Evolutionary conservation across 2,329 filamentous ascomycete species (phyloP).

Genomic region (Penicillium sp.): DNA sequence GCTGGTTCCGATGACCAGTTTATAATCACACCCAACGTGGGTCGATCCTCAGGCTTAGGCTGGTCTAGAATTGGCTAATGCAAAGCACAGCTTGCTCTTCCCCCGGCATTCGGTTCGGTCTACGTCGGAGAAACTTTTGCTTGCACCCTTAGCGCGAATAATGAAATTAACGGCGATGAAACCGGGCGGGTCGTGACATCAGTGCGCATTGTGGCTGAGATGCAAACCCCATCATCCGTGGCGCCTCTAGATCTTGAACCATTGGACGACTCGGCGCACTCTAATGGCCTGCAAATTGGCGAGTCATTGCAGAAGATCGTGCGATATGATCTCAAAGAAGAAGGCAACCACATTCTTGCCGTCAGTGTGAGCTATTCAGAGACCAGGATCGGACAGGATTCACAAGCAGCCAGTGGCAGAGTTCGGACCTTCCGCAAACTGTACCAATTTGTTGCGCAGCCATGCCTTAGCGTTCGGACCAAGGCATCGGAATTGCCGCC

Average conservation of each 20-base stretch:
- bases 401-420: slow-evolving; percentile 56
- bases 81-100: slow-evolving; percentile 66
- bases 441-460: slow-evolving; percentile 94
- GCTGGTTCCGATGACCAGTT: slow-evolving; percentile 51
- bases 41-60: slow-evolving; percentile 7
- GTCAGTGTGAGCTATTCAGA: slow-evolving; percentile 96
- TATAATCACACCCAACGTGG: slow-evolving; percentile 56
- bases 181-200: slow-evolving; percentile 61
- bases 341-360: slow-evolving; percentile 88
- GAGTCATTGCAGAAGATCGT: slow-evolving; percentile 79
- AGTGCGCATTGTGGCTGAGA: slow-evolving; percentile 83
- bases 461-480: slow-evolving; percentile 84
- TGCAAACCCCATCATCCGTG: slow-evolving; percentile 84
- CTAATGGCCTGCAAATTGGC: slow-evolving; percentile 44
- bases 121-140: slow-evolving; percentile 95
- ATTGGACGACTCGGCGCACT: slow-evolving; percentile 49
- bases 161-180: slow-evolving; percentile 60
- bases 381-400: slow-evolving; percentile 56
- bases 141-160: slow-evolving; percentile 94
- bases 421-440: slow-evolving; percentile 89
- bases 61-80: slow-evolving; percentile 12
- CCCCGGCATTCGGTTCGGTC: slow-evolving; percentile 86
- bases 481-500: slow-evolving; percentile 70
- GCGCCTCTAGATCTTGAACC: slow-evolving; percentile 60
- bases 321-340: slow-evolving; percentile 85